Conservation (phyloP, 306 rosid genomes). For the Prunus salicina region DNA sequence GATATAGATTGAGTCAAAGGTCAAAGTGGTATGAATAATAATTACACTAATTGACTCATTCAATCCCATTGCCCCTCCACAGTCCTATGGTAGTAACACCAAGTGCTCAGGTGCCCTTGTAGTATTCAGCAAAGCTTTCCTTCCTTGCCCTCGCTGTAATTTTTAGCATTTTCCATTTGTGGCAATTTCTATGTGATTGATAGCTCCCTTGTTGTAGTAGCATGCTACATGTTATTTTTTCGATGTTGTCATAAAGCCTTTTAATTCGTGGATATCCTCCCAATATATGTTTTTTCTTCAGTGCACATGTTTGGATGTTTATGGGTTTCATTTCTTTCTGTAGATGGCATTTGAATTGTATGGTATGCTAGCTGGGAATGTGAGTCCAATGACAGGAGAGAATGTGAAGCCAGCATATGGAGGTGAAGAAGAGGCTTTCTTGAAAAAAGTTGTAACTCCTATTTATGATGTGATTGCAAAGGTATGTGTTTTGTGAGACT, state of each 20-base stretch:
- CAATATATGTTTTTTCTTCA: neutral
- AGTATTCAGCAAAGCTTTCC: neutral
- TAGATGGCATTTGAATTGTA: constrained; percentile 99
- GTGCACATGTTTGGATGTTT: constrained; percentile 9
- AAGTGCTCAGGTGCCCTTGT: neutral
- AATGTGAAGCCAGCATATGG: constrained; percentile 98
- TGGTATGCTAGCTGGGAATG: constrained; percentile 98
- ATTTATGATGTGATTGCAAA: constrained; percentile 87
- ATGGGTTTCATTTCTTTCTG: constrained; percentile 30
- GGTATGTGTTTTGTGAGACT: constrained; percentile 51
- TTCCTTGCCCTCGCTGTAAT: neutral
- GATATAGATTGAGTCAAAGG: no score
- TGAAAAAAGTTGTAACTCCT: constrained; percentile 88
- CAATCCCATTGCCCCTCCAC: neutral
- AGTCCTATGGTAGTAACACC: neutral
- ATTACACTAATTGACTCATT: no score
- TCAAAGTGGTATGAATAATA: no score
- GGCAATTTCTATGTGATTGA: neutral
- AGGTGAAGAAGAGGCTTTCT: constrained; percentile 91
- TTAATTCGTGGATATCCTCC: neutral
- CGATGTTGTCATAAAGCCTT: neutral
- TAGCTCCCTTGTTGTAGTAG: neutral
- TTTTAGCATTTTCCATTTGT: neutral
- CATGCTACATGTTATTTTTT: neutral
- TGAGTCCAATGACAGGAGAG: constrained; percentile 98